phyloP scores from a whole-genome alignment of 2,329 filamentous ascomycete species.

The Atkinsonella texensis region DNA sequence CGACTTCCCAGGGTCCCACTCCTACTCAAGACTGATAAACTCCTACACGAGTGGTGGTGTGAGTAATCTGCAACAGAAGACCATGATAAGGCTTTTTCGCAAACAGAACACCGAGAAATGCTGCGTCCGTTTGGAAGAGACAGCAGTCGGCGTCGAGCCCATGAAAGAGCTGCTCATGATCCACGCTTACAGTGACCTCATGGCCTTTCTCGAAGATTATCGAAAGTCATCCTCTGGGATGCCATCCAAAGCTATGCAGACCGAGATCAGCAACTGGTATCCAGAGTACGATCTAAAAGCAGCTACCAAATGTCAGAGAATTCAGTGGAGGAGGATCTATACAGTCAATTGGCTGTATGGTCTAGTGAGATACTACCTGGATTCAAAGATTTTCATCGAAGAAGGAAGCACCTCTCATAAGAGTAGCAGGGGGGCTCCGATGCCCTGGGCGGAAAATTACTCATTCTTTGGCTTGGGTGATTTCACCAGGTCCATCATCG shows the following conservation, averaged over 20 bases:
- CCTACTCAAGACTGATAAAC: constrained; percentile 29
- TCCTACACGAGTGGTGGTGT: constrained; percentile 26
- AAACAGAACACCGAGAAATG: not conserved
- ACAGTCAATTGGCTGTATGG: constrained; percentile 42
- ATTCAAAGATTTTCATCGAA: not conserved
- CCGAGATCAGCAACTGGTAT: constrained; percentile 27
- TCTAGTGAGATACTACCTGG: constrained; percentile 33
- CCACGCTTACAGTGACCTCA: constrained; percentile 28
- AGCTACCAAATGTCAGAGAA: constrained; percentile 25
- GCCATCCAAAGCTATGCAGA: constrained; percentile 31
- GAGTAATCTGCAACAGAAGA: constrained; percentile 14
- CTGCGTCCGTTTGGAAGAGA: not conserved
- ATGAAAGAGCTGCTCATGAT: constrained; percentile 31
- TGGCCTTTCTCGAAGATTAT: constrained; percentile 34
- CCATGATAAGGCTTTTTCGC: constrained; percentile 1
- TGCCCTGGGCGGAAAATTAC: constrained; percentile 16
- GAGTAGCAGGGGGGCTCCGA: not conserved
- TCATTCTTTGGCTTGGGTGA: constrained; percentile 32
- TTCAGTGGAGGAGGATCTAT: constrained; percentile 34
- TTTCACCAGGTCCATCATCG: constrained; percentile 31
- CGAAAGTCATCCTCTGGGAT: constrained; percentile 31
- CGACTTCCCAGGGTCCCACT: constrained; percentile 33
- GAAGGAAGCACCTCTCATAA: not conserved
- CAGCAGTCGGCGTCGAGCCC: constrained; percentile 16
- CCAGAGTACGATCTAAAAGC: constrained; percentile 25